Base-by-base conservation (phyloP, 768 basidiomycete species). In the Scleroderma citrinum region DNA sequence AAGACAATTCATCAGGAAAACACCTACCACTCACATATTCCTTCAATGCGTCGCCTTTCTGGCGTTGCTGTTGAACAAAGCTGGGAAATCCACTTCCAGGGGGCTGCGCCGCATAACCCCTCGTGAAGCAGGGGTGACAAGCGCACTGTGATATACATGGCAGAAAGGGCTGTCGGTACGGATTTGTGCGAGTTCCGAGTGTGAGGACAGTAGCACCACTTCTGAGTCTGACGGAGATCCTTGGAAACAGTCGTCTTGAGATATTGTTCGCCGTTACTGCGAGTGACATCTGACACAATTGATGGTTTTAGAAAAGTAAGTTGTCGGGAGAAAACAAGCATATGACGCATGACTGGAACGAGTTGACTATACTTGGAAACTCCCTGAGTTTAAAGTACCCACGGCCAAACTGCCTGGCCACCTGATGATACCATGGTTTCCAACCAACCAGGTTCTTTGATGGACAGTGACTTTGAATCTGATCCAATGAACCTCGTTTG, bases 1-100 rank as follows among this genome's bases (percentile, higher is more conserved):
- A 42, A n/a, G 43, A 37, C 14, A 20, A 37, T 7, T 17, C n/a
- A 24, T 5, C 17, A 48, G 52, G 40, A 13, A 35, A 16, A 24
- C 45, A 26, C 64, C 74, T 45, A 51, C n/a, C n/a, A 70, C 76
- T 56, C 47, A 80, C 78, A 56, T 72, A 91, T 80, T 92, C 86
- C 59, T 90, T 89, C 62, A 95, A 66, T 0, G 89, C 86, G 10
- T 90, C 87, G 3, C 92, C 91, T 59, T 92, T 92, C 68, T 84
- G 73, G 42, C 79, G 77, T 55, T 83, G 81, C 21, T 72, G 78
- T 23, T 78, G 76, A 23, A 59, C 59, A 53, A 86, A 78, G 10
- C 77, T 76, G 2, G 83, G 83, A 56, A 85, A 77, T 21, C 64
- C 66, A 16, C 63, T 64, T 40, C 70, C 66, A 11, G 73, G 68